phyloP scores from a whole-genome alignment of 1,284 basidiomycete genomes.

The Macrocystidia cucumis region DNA sequence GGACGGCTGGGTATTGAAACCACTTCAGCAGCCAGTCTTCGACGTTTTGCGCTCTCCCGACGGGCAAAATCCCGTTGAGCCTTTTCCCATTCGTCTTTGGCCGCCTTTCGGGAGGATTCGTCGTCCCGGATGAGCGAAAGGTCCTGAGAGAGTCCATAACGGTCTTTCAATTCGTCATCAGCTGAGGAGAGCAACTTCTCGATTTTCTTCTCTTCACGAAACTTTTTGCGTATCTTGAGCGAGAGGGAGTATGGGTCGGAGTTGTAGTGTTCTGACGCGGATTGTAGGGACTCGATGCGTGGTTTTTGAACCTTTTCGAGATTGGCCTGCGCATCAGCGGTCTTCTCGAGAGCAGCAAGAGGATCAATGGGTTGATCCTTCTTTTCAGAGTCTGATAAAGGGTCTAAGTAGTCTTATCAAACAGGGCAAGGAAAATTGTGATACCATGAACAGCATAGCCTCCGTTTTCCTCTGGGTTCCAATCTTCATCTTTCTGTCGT shows the following conservation, averaged over 20 bases:
- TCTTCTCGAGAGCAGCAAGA: constrained; percentile 84
- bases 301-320: constrained; percentile 66
- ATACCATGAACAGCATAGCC: constrained; percentile 84
- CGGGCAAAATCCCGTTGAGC: constrained; percentile 35
- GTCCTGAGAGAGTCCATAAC: constrained; percentile 66
- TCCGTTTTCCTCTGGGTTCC: constrained; percentile 94
- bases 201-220: constrained; percentile 81
- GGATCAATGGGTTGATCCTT: constrained; percentile 63
- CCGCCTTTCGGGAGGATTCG: constrained; percentile 43
- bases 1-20: constrained; percentile 20
- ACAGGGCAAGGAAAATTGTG: constrained; percentile 11
- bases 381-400: constrained; percentile 62
- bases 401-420: constrained; percentile 7
- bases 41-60: constrained; percentile 37
- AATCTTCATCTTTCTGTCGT: constrained; percentile 86
- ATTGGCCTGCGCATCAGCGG: constrained; percentile 67
- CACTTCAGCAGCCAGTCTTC: constrained; percentile 31
- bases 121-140: constrained; percentile 57
- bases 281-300: constrained; percentile 73
- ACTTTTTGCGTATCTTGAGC: constrained; percentile 63
- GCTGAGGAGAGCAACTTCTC: constrained; percentile 55
- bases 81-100: constrained; percentile 53
- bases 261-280: constrained; percentile 66
- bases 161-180: constrained; percentile 64
- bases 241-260: constrained; percentile 84